Percentiles rank a stretch among this genome's conserved stretches.
These are phyloP conservation scores for Ogataea paraovalis DNA, from an alignment of 805 yeast species.

Conservation along the genomic window DNA sequence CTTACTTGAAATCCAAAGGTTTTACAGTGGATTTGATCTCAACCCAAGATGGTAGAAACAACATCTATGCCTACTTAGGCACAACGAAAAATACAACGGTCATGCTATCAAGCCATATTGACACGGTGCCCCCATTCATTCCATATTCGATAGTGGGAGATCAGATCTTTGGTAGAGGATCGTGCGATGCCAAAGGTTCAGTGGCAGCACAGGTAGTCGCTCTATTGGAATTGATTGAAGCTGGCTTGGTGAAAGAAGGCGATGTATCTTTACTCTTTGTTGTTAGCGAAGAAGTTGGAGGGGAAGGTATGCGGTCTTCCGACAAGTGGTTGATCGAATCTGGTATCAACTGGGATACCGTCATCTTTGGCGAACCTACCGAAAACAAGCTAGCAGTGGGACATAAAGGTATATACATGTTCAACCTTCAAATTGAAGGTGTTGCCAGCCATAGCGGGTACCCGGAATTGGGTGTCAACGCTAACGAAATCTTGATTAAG, in stretches of 20 bases:
- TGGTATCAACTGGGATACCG: slow-evolving; percentile 51
- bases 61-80: slow-evolving; percentile 57
- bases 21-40: slow-evolving; percentile 50
- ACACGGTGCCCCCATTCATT: slow-evolving; percentile 67
- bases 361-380: slow-evolving; percentile 74
- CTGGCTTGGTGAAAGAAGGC: slow-evolving; percentile 41
- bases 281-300: slow-evolving; percentile 69
- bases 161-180: slow-evolving; percentile 60
- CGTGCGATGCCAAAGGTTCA: slow-evolving; percentile 69
- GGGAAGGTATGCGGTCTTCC: slow-evolving; percentile 56
- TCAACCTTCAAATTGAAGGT: slow-evolving; percentile 45
- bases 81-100: slow-evolving; percentile 41
- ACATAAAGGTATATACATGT: slow-evolving; percentile 56
- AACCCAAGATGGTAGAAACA: slow-evolving; percentile 35
- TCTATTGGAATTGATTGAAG: slow-evolving; percentile 40
- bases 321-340: slow-evolving; percentile 26
- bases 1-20: slow-evolving; percentile 39
- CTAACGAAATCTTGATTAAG: slow-evolving; percentile 52
- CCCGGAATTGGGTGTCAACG: slow-evolving; percentile 64
- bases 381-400: slow-evolving; percentile 65
- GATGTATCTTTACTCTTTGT: slow-evolving; percentile 59
- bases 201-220: slow-evolving; percentile 61
- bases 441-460: slow-evolving; percentile 64
- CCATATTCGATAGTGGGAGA: slow-evolving; percentile 46
- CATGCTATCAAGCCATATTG: slow-evolving; percentile 61